Percentiles rank a stretch among this genome's conserved stretches.
These are phyloP conservation scores for Letharia lupina DNA, from an alignment of 495 filamentous ascomycete species.

Conservation along the genomic window DNA sequence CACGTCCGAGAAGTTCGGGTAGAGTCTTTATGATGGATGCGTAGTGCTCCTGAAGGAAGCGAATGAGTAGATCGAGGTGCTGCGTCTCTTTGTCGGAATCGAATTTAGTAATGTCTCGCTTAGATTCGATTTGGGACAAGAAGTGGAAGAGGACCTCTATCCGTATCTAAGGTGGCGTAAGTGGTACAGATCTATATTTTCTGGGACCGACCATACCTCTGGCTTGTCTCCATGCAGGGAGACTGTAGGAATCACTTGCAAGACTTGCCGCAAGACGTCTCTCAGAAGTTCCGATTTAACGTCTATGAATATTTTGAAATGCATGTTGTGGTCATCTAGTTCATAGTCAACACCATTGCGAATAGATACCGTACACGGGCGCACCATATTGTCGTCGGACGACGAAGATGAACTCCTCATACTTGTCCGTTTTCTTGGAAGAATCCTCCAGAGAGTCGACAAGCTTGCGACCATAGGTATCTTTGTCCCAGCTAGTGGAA, in stretches of 20 bases:
- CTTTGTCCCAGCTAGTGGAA: constrained; percentile 10
- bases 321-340: constrained; percentile 15
- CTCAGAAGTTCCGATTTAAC: constrained; percentile 25
- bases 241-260: constrained; percentile 30
- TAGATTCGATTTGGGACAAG: constrained; percentile 29
- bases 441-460: constrained; percentile 15
- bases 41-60: constrained; percentile 35
- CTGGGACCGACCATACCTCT: constrained; percentile 9
- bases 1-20: constrained; percentile 31
- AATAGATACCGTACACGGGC: not conserved
- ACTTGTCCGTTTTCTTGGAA: constrained; percentile 13
- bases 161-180: constrained; percentile 12
- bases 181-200: not conserved
- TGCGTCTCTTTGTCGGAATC: constrained; percentile 10
- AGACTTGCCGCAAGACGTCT: constrained; percentile 28
- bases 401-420: constrained; percentile 13
- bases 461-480: constrained; percentile 14
- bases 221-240: constrained; percentile 29
- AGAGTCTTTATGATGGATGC: constrained; percentile 31
- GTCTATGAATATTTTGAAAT: constrained; percentile 27
- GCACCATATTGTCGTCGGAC: constrained; percentile 13
- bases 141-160: constrained; percentile 29
- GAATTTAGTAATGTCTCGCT: constrained; percentile 3
- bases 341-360: not conserved
- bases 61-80: constrained; percentile 36